Evolutionary conservation across 495 filamentous ascomycete genomes (phyloP).

Genomic region (Ascobolus immersus): DNA sequence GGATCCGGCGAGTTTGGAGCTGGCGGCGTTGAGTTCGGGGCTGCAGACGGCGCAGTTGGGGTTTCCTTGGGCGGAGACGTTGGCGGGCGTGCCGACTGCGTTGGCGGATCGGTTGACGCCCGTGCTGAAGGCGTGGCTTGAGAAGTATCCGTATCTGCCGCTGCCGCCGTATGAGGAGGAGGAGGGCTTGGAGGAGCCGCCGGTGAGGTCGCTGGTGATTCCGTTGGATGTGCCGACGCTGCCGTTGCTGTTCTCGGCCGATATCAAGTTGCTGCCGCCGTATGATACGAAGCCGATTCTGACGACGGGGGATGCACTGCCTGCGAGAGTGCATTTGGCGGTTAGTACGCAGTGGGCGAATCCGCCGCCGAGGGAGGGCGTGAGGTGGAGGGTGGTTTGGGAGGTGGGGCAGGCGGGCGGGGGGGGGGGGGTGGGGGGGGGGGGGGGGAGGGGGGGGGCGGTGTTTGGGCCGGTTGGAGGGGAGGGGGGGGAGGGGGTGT

Average conservation of each 20-base stretch:
- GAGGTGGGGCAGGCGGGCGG: conserved; percentile 61
- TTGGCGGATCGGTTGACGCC: conserved; percentile 16
- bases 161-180: conserved; percentile 6
- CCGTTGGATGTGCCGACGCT: conserved; percentile 71
- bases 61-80: conserved; percentile 8
- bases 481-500: conserved; percentile 9
- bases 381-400: conserved; percentile 30
- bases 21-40: conserved; percentile 18
- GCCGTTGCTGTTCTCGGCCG: conserved; percentile 58
- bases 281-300: neutral
- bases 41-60: conserved; percentile 22
- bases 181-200: conserved; percentile 6
- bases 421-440: conserved; percentile 41
- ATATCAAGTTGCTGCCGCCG: conserved; percentile 29
- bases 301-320: neutral
- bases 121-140: conserved; percentile 18
- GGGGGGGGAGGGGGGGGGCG: conserved; percentile 36
- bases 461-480: conserved; percentile 1
- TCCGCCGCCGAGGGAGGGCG: conserved; percentile 20
- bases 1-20: too few relatives aligned
- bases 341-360: conserved; percentile 19
- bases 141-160: conserved; percentile 16
- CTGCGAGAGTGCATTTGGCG: conserved; percentile 32
- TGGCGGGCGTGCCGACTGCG: conserved; percentile 10
- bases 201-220: conserved; percentile 30